A percentile compares a stretch with the other conserved stretches of the same genome.
Conservation (phyloP, 2,329 filamentous ascomycete genomes). For the Venturia oleaginea region DNA sequence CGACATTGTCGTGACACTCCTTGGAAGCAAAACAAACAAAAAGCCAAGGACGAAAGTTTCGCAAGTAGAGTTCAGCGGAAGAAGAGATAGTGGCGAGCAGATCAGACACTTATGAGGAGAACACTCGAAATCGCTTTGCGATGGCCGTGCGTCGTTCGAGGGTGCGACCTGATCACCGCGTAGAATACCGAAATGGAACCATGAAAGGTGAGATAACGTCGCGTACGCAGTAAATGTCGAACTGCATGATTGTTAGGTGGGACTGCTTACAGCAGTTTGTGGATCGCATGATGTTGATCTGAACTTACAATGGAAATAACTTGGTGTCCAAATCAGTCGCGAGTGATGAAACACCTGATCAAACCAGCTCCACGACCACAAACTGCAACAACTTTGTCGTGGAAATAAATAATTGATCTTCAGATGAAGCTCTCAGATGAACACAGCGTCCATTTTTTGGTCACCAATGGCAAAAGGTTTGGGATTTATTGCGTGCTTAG, state of each 20-base stretch:
- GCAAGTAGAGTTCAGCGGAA: neutral
- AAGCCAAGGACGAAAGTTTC: neutral
- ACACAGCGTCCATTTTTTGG: too few relatives aligned
- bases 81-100: neutral
- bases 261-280: neutral
- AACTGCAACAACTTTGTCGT: neutral
- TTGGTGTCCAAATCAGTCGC: neutral
- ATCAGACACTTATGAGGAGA: neutral
- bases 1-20: neutral
- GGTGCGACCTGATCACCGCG: neutral
- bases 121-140: neutral
- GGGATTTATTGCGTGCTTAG: neutral
- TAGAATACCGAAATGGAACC: neutral
- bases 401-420: neutral
- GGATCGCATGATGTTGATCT: neutral
- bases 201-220: neutral
- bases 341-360: neutral
- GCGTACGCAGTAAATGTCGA: neutral
- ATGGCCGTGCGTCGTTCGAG: neutral
- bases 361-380: neutral
- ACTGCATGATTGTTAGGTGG: neutral
- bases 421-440: neutral
- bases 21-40: neutral
- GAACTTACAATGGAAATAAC: neutral
- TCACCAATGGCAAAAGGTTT: neutral